Conservation (phyloP, 352 stramenopile genomes). For the Paralagenidium karlingii region DNA sequence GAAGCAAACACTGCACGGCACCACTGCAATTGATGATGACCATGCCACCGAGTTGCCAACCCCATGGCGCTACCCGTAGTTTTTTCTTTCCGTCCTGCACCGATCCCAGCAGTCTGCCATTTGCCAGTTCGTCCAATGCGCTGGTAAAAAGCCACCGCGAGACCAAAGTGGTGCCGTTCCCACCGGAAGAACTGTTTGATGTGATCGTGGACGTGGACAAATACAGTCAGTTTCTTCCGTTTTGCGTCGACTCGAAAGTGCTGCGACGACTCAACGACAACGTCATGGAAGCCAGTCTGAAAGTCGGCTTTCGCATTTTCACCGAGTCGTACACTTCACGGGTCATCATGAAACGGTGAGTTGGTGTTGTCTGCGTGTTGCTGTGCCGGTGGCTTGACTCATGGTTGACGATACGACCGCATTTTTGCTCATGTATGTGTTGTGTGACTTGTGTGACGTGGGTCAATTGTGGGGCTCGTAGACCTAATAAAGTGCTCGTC, state of each 20-base stretch:
- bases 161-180: conserved; percentile 64
- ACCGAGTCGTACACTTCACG: conserved; percentile 75
- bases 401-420: too few species aligned
- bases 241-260: conserved; percentile 68
- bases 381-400: too few species aligned
- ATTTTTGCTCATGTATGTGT: too few species aligned
- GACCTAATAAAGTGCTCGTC: conserved; percentile 53
- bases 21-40: not conserved
- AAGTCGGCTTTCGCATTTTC: conserved; percentile 71
- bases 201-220: conserved; percentile 59
- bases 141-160: conserved; percentile 63
- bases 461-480: conserved; percentile 5
- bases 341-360: conserved; percentile 59
- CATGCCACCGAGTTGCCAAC: too few species aligned
- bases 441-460: not conserved
- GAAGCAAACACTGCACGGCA: not conserved
- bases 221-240: conserved; percentile 70
- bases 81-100: not conserved
- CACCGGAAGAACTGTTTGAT: conserved; percentile 63
- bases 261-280: conserved; percentile 56
- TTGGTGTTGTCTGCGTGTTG: not conserved
- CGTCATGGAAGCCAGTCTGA: conserved; percentile 63
- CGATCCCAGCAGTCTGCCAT: not conserved
- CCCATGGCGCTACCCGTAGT: not conserved
- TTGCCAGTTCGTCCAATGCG: conserved; percentile 20